Evolutionary conservation across 2,329 filamentous ascomycete genomes (phyloP), one percentile per base, ranked within the genome.

Genomic region (Nothopassalora personata): DNA sequence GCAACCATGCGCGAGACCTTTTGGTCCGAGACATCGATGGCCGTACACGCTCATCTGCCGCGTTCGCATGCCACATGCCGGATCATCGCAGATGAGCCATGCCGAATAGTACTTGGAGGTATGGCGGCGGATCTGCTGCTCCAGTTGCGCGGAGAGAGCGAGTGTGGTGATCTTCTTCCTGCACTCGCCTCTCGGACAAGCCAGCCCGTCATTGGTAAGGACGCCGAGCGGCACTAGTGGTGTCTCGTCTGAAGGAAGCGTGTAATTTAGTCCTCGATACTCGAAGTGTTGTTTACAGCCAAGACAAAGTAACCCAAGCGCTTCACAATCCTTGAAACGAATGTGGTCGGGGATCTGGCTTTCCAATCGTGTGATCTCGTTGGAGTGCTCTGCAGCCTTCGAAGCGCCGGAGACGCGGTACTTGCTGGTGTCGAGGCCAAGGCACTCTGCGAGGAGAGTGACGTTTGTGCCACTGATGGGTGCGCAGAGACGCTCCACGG

Each of bases 401-500:
- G 76, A 77, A 13, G 79, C 80, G 30, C 82, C 79, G 39, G 82
- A 85, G 74, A 88, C 86, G 64, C 87, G 85, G 73, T 97, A 99
- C 68, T 94, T 94, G 67, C 85, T 85, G 28, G 90, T 86, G 73
- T 99, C 94, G 28, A 99, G 86, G 2, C 94, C 94, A 13, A 99
- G 84, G 72, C 94, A 96, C 72, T 97, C 92, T 1, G 94, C 94
- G 9, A 99, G 83, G 64, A 92, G 87, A 1, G 90, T 85, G 7
- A 93, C 89, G 63, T 96, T 95, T 1, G 94, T 99, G 60, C 94
- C 94, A 13, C 85, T 85, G 69, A 99, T 97, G 60, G 96, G 96
- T 61, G 93, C 94, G 73, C 94, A 99, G 23, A 99, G 86, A 81
- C 94, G 90, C 77, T 99, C 94, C 28, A 99, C 94, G 0, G 94